Evolutionary conservation across 2,329 filamentous ascomycete species (phyloP).

Genomic region (Sclerotinia subarctica): DNA sequence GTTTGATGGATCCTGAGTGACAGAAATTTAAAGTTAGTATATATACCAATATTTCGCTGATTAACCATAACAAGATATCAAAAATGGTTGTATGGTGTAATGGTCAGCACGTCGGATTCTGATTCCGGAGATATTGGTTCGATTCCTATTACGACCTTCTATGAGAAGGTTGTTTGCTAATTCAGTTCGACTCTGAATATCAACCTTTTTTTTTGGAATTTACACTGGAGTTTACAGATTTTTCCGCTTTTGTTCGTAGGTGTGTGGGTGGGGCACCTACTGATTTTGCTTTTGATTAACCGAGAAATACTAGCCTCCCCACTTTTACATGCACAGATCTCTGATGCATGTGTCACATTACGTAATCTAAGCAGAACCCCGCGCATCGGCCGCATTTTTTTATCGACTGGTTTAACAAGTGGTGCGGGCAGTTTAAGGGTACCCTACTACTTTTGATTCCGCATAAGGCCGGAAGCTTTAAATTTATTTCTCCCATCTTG

Average conservation of each 20-base stretch:
- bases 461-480: neutral
- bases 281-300: too few relatives aligned
- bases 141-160: slow-evolving; percentile 23
- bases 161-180: neutral
- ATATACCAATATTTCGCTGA: too few relatives aligned
- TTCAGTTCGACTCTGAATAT: slow-evolving; percentile 1
- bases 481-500: neutral
- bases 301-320: too few relatives aligned
- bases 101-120: slow-evolving; percentile 30
- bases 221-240: too few relatives aligned
- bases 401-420: too few relatives aligned
- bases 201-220: neutral
- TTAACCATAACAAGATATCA: neutral
- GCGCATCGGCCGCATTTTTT: slow-evolving; percentile 10
- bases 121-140: slow-evolving; percentile 30
- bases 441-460: neutral
- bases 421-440: neutral
- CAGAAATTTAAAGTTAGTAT: too few relatives aligned
- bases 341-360: slow-evolving; percentile 2
- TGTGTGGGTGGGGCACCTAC: too few relatives aligned
- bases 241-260: neutral
- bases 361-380: slow-evolving; percentile 1
- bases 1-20: too few relatives aligned
- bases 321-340: neutral
- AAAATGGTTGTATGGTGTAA: slow-evolving; percentile 23